Conservation (phyloP, 2,329 filamentous ascomycete species). For the Calycina marina region DNA sequence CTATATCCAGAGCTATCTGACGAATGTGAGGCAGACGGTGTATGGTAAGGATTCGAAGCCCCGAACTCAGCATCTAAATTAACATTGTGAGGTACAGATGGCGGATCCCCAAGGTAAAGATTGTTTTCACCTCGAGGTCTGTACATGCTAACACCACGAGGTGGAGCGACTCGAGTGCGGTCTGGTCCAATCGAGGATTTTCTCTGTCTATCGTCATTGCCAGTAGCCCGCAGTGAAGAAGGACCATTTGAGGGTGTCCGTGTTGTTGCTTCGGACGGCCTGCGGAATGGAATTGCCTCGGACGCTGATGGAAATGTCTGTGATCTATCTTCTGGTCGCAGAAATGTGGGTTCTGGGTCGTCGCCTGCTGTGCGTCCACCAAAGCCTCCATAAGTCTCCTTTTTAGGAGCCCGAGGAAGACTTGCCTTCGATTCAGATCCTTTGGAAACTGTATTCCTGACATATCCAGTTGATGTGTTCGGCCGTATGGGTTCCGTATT, state of each 20-base stretch:
- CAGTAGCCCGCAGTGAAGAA: not conserved
- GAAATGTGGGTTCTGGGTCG: constrained; percentile 25
- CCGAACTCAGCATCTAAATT: constrained; percentile 47
- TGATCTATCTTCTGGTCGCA: constrained; percentile 21
- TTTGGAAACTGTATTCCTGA: constrained; percentile 13
- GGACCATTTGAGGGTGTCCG: constrained; percentile 11
- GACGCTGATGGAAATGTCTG: constrained; percentile 21
- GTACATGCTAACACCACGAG: constrained; percentile 19
- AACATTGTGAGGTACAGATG: constrained; percentile 22
- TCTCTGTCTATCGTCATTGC: constrained; percentile 6
- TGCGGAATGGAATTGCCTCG: constrained; percentile 9
- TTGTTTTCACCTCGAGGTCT: constrained; percentile 11
- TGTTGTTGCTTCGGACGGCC: constrained; percentile 13
- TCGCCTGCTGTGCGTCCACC: constrained; percentile 30
- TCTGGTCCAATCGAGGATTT: constrained; percentile 18
- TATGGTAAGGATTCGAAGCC: constrained; percentile 48
- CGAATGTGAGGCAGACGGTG: constrained; percentile 46
- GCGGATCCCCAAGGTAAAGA: constrained; percentile 12
- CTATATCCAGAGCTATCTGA: constrained; percentile 50
- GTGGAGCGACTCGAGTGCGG: constrained; percentile 17
- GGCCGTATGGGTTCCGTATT: constrained; percentile 8
- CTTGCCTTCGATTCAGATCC: constrained; percentile 13
- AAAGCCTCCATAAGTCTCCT: constrained; percentile 44
- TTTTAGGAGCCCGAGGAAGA: constrained; percentile 21
- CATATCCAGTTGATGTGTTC: constrained; percentile 14